A percentile compares a stretch with the other conserved stretches of the same genome.
Evolutionary conservation across 345 rosid genomes (phyloP).

Genomic region (Hypericum perforatum): DNA sequence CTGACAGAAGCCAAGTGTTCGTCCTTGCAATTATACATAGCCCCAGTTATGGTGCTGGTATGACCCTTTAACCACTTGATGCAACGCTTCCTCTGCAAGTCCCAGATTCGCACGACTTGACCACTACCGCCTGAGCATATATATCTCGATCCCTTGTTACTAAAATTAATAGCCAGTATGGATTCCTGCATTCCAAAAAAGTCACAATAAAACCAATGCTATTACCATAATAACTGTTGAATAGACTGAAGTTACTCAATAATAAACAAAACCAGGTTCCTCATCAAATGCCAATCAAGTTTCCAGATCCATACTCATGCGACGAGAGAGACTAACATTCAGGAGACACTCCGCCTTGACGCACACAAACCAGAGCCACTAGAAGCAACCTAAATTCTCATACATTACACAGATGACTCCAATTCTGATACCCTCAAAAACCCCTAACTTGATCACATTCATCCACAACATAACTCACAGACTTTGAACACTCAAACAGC

Average conservation of each 20-base stretch:
- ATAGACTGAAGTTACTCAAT: too few relatives aligned
- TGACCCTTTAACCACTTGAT: conserved; percentile 94
- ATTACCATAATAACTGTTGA: too few relatives aligned
- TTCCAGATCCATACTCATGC: too few relatives aligned
- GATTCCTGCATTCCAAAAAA: conserved; percentile 51
- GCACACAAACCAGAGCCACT: too few relatives aligned
- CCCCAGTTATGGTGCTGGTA: conserved; percentile 69
- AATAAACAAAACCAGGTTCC: conserved; percentile 1
- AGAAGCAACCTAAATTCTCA: too few relatives aligned
- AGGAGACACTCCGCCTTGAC: too few relatives aligned
- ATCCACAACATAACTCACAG: too few relatives aligned
- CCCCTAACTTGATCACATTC: too few relatives aligned
- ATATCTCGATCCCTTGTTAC: conserved; percentile 83
- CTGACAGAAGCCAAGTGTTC: conserved; percentile 97
- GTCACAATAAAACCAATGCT: neutral
- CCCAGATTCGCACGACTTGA: conserved; percentile 92
- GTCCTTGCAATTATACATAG: conserved; percentile 92
- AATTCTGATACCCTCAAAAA: too few relatives aligned
- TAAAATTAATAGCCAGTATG: conserved; percentile 68
- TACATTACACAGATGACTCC: too few relatives aligned
- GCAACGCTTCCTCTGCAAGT: conserved; percentile 84
- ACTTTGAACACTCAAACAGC: too few relatives aligned
- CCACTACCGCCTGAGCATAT: conserved; percentile 93
- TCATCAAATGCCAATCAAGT: neutral
- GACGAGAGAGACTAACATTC: too few relatives aligned